A percentile compares a stretch with the other conserved stretches of the same genome.
phyloP scores from a whole-genome alignment of 352 stramenopile species.

The Globisporangium orthogonon region DNA sequence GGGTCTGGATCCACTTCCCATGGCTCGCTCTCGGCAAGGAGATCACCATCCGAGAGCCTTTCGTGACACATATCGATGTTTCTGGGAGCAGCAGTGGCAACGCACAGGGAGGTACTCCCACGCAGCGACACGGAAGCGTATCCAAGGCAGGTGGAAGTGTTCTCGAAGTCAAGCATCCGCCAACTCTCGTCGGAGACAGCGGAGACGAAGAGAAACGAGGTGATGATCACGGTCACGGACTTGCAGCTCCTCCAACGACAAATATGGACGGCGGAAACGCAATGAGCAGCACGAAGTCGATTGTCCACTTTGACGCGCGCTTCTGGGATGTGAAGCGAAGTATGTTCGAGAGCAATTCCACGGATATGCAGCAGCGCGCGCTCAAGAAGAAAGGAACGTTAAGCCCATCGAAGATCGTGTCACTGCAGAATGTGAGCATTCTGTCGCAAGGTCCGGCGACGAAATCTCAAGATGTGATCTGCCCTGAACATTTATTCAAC shows the following conservation, averaged over 20 bases:
- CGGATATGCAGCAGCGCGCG: slow-evolving; percentile 12
- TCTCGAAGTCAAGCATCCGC: not conserved
- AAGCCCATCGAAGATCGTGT: slow-evolving; percentile 35
- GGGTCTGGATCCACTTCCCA: slow-evolving; percentile 92
- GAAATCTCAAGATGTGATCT: slow-evolving; percentile 52
- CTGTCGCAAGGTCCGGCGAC: slow-evolving; percentile 17
- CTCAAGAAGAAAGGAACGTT: slow-evolving; percentile 35
- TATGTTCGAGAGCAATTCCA: slow-evolving; percentile 31
- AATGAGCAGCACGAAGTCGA: slow-evolving; percentile 7
- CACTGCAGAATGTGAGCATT: slow-evolving; percentile 43
- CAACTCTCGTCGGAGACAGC: slow-evolving; percentile 5
- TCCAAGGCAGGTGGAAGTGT: not conserved
- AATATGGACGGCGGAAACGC: slow-evolving; percentile 1
- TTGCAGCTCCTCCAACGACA: not conserved
- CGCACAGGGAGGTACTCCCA: not conserved
- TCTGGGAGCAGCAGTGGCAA: not conserved
- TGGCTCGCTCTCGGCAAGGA: slow-evolving; percentile 84
- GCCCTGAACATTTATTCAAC: slow-evolving; percentile 48
- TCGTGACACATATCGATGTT: slow-evolving; percentile 28
- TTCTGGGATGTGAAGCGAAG: slow-evolving; percentile 73
- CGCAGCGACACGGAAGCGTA: not conserved
- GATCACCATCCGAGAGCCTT: slow-evolving; percentile 44
- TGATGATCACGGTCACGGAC: slow-evolving; percentile 2
- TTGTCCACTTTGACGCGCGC: slow-evolving; percentile 40
- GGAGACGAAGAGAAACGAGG: slow-evolving; percentile 19